A percentile compares a stretch with the other conserved stretches of the same genome.
Evolutionary conservation across 192 early-diverging fungal species (phyloP).

Genomic region (Chytriomyces confervae): DNA sequence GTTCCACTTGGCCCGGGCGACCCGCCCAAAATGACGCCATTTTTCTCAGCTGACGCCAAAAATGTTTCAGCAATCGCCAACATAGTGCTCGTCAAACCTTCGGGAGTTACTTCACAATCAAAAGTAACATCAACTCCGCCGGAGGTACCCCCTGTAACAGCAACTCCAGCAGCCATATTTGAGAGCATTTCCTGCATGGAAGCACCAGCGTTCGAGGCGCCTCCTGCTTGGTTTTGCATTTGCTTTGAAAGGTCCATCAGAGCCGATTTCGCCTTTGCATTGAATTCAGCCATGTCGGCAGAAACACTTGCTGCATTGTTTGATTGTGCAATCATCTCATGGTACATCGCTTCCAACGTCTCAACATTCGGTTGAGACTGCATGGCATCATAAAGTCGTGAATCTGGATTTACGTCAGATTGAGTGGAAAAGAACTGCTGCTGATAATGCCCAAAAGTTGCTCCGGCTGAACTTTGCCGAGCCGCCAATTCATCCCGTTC

Average conservation of each 20-base stretch:
- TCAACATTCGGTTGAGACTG: too few relatives aligned
- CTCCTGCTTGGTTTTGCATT: neutral
- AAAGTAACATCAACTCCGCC: conserved; percentile 1
- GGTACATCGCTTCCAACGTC: too few relatives aligned
- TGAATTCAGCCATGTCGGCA: too few relatives aligned
- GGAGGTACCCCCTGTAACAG: neutral
- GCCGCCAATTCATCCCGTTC: conserved; percentile 29
- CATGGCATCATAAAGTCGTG: too few relatives aligned
- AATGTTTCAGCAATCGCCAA: conserved; percentile 34
- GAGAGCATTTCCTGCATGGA: neutral
- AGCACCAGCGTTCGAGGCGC: neutral
- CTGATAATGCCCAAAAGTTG: neutral
- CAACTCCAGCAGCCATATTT: neutral
- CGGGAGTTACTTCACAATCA: conserved; percentile 32
- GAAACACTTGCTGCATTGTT: neutral
- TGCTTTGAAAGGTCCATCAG: too few relatives aligned
- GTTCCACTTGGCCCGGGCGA: neutral
- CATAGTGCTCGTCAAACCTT: conserved; percentile 21
- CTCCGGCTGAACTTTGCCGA: neutral
- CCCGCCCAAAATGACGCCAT: neutral
- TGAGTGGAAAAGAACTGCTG: neutral
- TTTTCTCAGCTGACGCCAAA: conserved; percentile 12
- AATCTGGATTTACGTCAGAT: too few relatives aligned
- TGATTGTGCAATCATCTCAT: neutral
- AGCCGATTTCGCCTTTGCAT: too few relatives aligned